A percentile compares a stretch with the other conserved stretches of the same genome.
Evolutionary conservation across 1,284 basidiomycete genomes (phyloP).

Genomic region (Heterobasidion parviporum): DNA sequence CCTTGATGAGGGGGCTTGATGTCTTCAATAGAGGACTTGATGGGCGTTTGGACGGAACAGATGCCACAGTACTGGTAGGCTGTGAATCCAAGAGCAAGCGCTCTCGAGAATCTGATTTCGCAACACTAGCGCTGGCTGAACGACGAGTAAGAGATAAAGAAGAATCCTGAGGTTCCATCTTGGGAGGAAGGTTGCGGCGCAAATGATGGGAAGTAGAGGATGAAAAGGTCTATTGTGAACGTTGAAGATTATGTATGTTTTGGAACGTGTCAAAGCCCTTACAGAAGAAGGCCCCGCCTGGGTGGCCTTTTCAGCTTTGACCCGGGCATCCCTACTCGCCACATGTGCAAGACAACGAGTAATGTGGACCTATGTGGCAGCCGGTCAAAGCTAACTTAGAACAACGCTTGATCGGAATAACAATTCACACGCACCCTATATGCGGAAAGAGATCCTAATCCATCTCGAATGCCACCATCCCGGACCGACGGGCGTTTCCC

Average conservation of each 20-base stretch:
- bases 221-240: neutral
- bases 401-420: neutral
- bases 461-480: slow-evolving; percentile 29
- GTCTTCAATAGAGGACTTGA: neutral
- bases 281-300: neutral
- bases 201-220: neutral
- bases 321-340: neutral
- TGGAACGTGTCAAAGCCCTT: neutral
- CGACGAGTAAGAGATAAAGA: neutral
- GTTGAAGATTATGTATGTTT: neutral
- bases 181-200: neutral
- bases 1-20: neutral
- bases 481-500: slow-evolving; percentile 14
- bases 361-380: neutral
- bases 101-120: neutral
- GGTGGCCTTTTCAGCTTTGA: neutral
- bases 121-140: neutral
- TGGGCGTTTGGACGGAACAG: neutral
- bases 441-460: slow-evolving; percentile 33
- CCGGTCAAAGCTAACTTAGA: neutral
- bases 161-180: neutral
- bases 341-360: neutral
- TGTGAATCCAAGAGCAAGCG: neutral
- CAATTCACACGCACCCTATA: slow-evolving; percentile 30
- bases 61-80: neutral